Percentiles rank a stretch among this genome's conserved stretches.
Evolutionary conservation across 352 stramenopile genomes (phyloP).

Genomic region (Plasmopara viticola): DNA sequence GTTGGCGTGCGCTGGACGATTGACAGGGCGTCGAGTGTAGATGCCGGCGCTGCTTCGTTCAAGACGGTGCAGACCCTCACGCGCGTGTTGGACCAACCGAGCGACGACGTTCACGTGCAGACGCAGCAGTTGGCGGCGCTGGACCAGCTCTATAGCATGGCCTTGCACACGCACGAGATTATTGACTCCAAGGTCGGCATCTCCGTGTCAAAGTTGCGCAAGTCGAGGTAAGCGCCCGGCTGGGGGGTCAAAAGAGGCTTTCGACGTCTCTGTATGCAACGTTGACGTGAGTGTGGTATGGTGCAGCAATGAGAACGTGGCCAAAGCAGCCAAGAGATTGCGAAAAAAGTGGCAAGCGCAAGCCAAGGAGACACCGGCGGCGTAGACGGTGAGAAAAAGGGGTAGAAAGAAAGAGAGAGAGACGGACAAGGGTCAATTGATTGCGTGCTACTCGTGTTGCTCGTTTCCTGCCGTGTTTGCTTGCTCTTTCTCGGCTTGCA

Average conservation of each 20-base stretch:
- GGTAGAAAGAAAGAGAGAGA: not conserved
- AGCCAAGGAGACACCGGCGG: slow-evolving; percentile 15
- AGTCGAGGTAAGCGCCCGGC: slow-evolving; percentile 41
- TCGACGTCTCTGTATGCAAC: no score
- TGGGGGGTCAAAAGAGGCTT: no score
- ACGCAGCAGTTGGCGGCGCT: slow-evolving; percentile 40
- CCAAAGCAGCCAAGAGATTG: slow-evolving; percentile 47
- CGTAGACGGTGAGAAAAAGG: slow-evolving; percentile 7
- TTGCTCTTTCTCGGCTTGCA: slow-evolving; percentile 58
- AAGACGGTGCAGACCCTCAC: slow-evolving; percentile 50
- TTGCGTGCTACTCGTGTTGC: slow-evolving; percentile 3
- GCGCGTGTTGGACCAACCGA: slow-evolving; percentile 40
- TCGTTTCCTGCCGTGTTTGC: slow-evolving; percentile 29
- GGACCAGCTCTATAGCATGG: slow-evolving; percentile 57
- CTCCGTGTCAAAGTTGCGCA: slow-evolving; percentile 66
- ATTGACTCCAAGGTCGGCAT: slow-evolving; percentile 77
- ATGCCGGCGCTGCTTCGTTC: slow-evolving; percentile 25
- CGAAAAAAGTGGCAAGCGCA: slow-evolving; percentile 79
- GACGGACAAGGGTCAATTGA: no score
- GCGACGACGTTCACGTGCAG: slow-evolving; percentile 26
- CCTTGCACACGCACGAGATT: slow-evolving; percentile 63
- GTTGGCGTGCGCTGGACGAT: not conserved
- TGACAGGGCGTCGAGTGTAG: slow-evolving; percentile 2
- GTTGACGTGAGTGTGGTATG: not conserved
- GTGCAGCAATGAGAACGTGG: slow-evolving; percentile 53